Evolutionary conservation across 2,329 filamentous ascomycete species (phyloP).

Genomic region (Amauroascus niger): DNA sequence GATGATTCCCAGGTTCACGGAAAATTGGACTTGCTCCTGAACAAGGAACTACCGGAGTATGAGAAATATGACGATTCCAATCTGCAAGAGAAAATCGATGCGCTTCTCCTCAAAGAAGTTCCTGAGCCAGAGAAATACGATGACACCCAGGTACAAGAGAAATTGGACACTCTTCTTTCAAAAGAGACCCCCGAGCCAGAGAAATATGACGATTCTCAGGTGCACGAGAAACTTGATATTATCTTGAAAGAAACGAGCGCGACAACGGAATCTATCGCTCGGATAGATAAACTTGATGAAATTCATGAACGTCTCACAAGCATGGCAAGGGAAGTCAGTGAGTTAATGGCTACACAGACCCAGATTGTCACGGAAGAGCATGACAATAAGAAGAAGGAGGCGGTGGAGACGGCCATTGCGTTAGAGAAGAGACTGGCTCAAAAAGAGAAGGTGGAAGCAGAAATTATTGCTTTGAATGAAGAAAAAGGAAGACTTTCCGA

Average conservation of each 20-base stretch:
- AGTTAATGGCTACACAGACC: slow-evolving; percentile 69
- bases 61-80: slow-evolving; percentile 55
- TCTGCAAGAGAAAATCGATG: slow-evolving; percentile 52
- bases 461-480: slow-evolving; percentile 42
- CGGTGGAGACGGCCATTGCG: slow-evolving; percentile 69
- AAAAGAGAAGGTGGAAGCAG: slow-evolving; percentile 52
- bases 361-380: slow-evolving; percentile 66
- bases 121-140: slow-evolving; percentile 52
- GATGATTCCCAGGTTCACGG: slow-evolving; percentile 51
- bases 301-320: slow-evolving; percentile 80
- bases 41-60: slow-evolving; percentile 8
- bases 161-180: slow-evolving; percentile 43
- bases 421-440: slow-evolving; percentile 65
- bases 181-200: slow-evolving; percentile 8
- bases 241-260: slow-evolving; percentile 43
- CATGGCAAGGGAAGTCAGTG: slow-evolving; percentile 73
- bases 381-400: slow-evolving; percentile 65
- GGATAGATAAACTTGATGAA: slow-evolving; percentile 73
- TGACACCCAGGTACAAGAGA: slow-evolving; percentile 47
- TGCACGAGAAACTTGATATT: slow-evolving; percentile 51
- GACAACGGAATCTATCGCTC: slow-evolving; percentile 59
- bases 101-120: slow-evolving; percentile 26
- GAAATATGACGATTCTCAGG: slow-evolving; percentile 52
- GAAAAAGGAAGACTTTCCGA: slow-evolving; percentile 55
- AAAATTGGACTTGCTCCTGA: slow-evolving; percentile 45